Conservation (phyloP, 176 grass and related monocot genomes). For the Coix lacrymajobi region DNA sequence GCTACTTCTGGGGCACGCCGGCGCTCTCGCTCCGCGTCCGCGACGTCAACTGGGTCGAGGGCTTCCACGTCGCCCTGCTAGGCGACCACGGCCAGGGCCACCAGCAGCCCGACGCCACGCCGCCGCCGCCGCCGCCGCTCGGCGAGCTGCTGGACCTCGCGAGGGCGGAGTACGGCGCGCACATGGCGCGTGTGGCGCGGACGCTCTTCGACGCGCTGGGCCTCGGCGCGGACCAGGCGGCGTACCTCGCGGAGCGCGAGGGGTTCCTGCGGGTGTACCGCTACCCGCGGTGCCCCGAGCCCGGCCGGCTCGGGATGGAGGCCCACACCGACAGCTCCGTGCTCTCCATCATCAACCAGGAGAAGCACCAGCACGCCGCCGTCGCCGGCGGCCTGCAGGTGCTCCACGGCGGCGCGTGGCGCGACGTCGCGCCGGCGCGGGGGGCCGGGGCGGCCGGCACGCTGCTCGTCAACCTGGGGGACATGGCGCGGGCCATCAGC, state of each 20-base stretch:
- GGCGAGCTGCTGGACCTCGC: neutral
- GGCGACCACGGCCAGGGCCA: no score
- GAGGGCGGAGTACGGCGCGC: constrained; percentile 51
- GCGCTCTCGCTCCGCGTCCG: constrained; percentile 43
- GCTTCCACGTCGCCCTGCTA: constrained; percentile 51
- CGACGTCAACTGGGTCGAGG: constrained; percentile 74
- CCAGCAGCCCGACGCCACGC: neutral
- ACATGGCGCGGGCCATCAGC: constrained; percentile 70
- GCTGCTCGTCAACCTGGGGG: constrained; percentile 69
- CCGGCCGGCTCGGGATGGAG: constrained; percentile 54
- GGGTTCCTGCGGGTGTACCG: constrained; percentile 65
- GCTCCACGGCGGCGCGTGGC: constrained; percentile 37
- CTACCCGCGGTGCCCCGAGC: constrained; percentile 47
- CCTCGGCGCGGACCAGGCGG: constrained; percentile 1
- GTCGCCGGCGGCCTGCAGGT: constrained; percentile 67
- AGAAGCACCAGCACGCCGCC: no score
- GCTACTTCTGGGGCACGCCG: constrained; percentile 80
- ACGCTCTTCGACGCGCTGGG: constrained; percentile 55
- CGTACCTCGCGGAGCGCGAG: constrained; percentile 57
- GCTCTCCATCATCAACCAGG: constrained; percentile 58
- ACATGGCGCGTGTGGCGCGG: constrained; percentile 66
- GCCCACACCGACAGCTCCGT: constrained; percentile 85
- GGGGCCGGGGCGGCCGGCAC: neutral
- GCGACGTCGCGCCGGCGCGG: constrained; percentile 32
- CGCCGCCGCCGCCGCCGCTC: neutral